Conservation (phyloP, 495 filamentous ascomycete genomes). For the Durotheca rogersii region DNA sequence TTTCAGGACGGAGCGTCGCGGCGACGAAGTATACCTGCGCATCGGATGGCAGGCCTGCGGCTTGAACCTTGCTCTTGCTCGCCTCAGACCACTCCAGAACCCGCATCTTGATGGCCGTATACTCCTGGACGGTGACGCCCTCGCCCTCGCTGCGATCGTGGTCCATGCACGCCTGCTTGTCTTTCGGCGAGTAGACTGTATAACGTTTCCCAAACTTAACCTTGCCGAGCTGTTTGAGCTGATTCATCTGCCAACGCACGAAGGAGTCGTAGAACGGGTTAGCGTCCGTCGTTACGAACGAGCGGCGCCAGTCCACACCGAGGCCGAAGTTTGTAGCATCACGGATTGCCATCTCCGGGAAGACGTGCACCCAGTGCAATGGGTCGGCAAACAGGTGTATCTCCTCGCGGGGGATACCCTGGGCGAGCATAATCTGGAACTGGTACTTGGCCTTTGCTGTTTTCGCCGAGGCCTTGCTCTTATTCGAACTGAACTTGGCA, state of each 20-base stretch:
- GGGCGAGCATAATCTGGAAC: constrained; percentile 62
- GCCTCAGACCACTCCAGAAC: no score
- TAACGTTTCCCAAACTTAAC: constrained; percentile 94
- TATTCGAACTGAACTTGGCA: constrained; percentile 90
- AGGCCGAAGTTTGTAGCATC: constrained; percentile 83
- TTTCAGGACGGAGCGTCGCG: constrained; percentile 91
- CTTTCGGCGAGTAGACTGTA: constrained; percentile 94
- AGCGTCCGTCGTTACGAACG: constrained; percentile 91
- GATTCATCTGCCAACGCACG: constrained; percentile 96
- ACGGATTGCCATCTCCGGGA: constrained; percentile 76
- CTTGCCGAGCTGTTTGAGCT: constrained; percentile 83
- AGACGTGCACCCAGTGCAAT: constrained; percentile 82
- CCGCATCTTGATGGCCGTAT: constrained; percentile 86
- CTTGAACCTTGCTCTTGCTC: constrained; percentile 73
- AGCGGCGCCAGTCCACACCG: constrained; percentile 87
- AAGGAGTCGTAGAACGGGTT: constrained; percentile 98
- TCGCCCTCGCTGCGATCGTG: constrained; percentile 93
- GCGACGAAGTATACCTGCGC: constrained; percentile 87
- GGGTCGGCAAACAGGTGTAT: constrained; percentile 92
- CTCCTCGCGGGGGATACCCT: constrained; percentile 79
- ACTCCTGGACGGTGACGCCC: constrained; percentile 86
- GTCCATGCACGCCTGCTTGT: constrained; percentile 97
- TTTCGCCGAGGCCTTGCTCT: constrained; percentile 92
- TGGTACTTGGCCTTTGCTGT: constrained; percentile 74
- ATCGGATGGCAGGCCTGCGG: constrained; percentile 73